Conservation (phyloP, 1,284 basidiomycete genomes). For the Bondarzewia mesenterica region DNA sequence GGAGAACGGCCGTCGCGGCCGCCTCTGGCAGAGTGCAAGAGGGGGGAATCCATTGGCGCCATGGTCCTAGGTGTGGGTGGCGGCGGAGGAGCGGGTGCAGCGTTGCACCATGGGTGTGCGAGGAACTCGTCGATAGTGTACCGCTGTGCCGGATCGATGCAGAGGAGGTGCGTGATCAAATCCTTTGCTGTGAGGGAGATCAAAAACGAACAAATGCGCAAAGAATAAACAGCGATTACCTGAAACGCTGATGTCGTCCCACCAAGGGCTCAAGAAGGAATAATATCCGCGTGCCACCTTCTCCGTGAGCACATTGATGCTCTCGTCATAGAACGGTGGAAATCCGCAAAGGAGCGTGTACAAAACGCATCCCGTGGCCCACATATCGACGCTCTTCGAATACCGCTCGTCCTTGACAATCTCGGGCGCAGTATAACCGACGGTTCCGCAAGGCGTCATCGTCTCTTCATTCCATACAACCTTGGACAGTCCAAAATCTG, state of each 20-base stretch:
- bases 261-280: slow-evolving; percentile 98
- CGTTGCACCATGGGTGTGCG: slow-evolving; percentile 92
- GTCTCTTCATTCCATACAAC: slow-evolving; percentile 99
- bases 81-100: slow-evolving; percentile 50
- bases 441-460: slow-evolving; percentile 98
- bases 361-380: slow-evolving; percentile 97
- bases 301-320: slow-evolving; percentile 95
- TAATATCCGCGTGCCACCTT: slow-evolving; percentile 98
- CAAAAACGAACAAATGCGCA: neutral
- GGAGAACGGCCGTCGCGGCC: slow-evolving; percentile 85
- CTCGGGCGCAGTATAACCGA: slow-evolving; percentile 98
- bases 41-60: slow-evolving; percentile 81
- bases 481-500: slow-evolving; percentile 97
- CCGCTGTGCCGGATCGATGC: slow-evolving; percentile 91
- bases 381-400: slow-evolving; percentile 99
- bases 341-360: slow-evolving; percentile 99
- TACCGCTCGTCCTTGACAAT: slow-evolving; percentile 99
- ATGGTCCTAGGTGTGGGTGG: slow-evolving; percentile 54
- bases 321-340: slow-evolving; percentile 99
- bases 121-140: slow-evolving; percentile 99
- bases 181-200: slow-evolving; percentile 68
- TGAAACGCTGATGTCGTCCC: slow-evolving; percentile 89
- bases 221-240: slow-evolving; percentile 38
- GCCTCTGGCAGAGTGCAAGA: slow-evolving; percentile 75
- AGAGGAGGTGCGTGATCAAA: slow-evolving; percentile 89